These are phyloP conservation scores for Torrubiellomyces zombiae DNA, from an alignment of 2,329 filamentous ascomycete genomes.

Conservation along the genomic window DNA sequence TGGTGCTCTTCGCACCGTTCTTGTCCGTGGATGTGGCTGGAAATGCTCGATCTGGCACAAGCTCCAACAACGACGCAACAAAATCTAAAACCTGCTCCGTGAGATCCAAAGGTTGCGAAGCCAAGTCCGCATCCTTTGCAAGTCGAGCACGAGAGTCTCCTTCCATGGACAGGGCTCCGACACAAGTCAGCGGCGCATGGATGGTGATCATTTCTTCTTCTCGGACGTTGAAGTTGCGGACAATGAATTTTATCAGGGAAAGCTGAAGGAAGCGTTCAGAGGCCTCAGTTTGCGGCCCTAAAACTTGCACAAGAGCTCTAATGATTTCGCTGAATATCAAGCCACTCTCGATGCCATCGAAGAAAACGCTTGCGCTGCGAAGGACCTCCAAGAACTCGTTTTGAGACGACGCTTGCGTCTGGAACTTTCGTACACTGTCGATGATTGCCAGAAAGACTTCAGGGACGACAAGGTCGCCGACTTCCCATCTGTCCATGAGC, in stretches of 20 bases:
- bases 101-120: slow-evolving; percentile 13
- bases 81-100: slow-evolving; percentile 26
- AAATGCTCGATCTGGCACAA: slow-evolving; percentile 50
- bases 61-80: slow-evolving; percentile 39
- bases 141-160: slow-evolving; percentile 29
- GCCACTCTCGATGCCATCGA: slow-evolving; percentile 89
- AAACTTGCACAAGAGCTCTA: slow-evolving; percentile 45
- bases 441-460: slow-evolving; percentile 79
- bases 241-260: slow-evolving; percentile 62
- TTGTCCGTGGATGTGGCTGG: slow-evolving; percentile 9
- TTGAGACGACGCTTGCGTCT: slow-evolving; percentile 45
- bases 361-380: slow-evolving; percentile 86
- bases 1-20: slow-evolving; percentile 3
- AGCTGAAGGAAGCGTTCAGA: slow-evolving; percentile 45
- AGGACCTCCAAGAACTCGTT: slow-evolving; percentile 71
- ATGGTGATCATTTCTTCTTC: slow-evolving; percentile 91
- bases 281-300: slow-evolving; percentile 27
- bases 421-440: slow-evolving; percentile 61
- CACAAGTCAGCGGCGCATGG: slow-evolving; percentile 57
- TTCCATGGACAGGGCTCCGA: slow-evolving; percentile 46
- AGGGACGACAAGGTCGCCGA: slow-evolving; percentile 76
- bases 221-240: slow-evolving; percentile 76
- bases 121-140: slow-evolving; percentile 15
- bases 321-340: slow-evolving; percentile 80
- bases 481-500: slow-evolving; percentile 96